Conservation (phyloP, 2,329 filamentous ascomycete species). For the Fusarium nanum region DNA sequence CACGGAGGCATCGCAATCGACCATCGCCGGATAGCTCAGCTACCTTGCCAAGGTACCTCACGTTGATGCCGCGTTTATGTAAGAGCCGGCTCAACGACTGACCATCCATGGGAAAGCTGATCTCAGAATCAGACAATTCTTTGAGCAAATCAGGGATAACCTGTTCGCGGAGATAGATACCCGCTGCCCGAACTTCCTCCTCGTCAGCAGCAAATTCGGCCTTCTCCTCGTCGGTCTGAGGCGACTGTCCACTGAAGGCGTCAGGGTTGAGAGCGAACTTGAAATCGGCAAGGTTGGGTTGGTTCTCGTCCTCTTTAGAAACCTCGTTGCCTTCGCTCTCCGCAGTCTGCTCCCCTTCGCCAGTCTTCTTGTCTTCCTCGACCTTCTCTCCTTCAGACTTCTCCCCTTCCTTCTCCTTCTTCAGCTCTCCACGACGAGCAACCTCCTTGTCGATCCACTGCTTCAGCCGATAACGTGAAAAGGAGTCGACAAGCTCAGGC, state of each 20-base stretch:
- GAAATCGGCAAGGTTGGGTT: constrained; percentile 89
- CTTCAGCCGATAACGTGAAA: constrained; percentile 86
- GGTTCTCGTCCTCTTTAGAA: constrained; percentile 57
- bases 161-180: constrained; percentile 78
- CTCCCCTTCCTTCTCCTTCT: constrained; percentile 40
- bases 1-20: constrained; percentile 80
- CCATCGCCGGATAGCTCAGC: constrained; percentile 76
- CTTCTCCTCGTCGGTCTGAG: constrained; percentile 92
- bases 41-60: constrained; percentile 92
- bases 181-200: constrained; percentile 85
- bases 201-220: constrained; percentile 85
- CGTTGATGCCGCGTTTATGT: constrained; percentile 97
- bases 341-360: constrained; percentile 51
- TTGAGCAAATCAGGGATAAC: constrained; percentile 87
- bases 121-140: constrained; percentile 90
- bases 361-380: constrained; percentile 49
- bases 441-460: constrained; percentile 88
- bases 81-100: constrained; percentile 86
- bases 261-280: constrained; percentile 92
- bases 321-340: constrained; percentile 44
- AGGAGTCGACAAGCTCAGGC: constrained; percentile 88
- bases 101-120: constrained; percentile 99
- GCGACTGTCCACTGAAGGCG: constrained; percentile 90
- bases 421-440: constrained; percentile 64
- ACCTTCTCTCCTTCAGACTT: constrained; percentile 30